These are phyloP conservation scores for Ilex asprella DNA, from an alignment of 257 asterid species.

Conservation along the genomic window DNA sequence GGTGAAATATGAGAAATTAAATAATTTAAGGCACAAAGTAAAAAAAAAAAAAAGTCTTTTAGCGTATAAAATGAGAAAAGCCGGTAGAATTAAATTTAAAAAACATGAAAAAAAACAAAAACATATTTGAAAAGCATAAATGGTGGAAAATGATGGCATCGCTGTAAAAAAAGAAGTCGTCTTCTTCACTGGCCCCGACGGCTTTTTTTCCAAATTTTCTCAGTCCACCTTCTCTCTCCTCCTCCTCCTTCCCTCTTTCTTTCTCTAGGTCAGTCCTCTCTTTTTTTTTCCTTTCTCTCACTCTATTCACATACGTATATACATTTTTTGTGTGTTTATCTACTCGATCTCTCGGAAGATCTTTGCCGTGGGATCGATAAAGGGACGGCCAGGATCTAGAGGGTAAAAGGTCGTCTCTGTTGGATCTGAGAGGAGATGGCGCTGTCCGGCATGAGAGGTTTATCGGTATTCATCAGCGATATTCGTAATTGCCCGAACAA, in stretches of 20 bases:
- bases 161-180: constrained; percentile 26
- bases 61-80: no score
- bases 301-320: constrained; percentile 2
- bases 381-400: neutral
- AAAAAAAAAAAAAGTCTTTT: no score
- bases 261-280: constrained; percentile 67
- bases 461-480: constrained; percentile 97
- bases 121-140: no score
- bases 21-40: no score
- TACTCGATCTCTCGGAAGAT: neutral
- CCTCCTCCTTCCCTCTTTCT: constrained; percentile 13
- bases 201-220: constrained; percentile 35
- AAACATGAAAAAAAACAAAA: no score
- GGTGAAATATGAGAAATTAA: no score
- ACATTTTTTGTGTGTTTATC: neutral
- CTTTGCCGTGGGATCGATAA: neutral
- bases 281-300: constrained; percentile 19
- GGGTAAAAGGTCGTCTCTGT: constrained; percentile 1
- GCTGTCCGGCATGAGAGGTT: constrained; percentile 98
- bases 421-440: constrained; percentile 81
- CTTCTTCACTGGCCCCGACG: constrained; percentile 49
- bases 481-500: constrained; percentile 93
- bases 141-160: no score
- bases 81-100: no score
- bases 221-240: constrained; percentile 17